Base-by-base conservation (phyloP, 805 yeast species). In the Cyberlindnera misumaiensis region DNA sequence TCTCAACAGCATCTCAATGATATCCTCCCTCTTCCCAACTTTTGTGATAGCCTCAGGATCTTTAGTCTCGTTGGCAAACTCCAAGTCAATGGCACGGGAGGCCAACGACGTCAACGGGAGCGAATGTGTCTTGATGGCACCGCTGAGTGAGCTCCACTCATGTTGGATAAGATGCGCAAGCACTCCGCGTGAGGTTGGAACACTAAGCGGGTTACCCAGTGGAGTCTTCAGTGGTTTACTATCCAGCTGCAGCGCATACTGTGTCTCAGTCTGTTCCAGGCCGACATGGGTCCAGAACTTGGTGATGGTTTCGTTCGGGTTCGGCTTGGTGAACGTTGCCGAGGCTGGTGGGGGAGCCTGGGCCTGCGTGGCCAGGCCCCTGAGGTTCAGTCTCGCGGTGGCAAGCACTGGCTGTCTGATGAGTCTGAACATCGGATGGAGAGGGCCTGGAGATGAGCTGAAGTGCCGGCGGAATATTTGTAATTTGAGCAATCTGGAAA, bases 41-140 rank as follows among this genome's bases (percentile, higher is more conserved):
- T 83, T 82, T 31, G 80, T 74, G 12, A 68, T 58, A 36, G 71
- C 56, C 35, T 75, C 80, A 15, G 64, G 67, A 43, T 70, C 68
- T 4, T 63, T 62, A 2, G 62, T 58, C 0, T 44, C 45, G 25
- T 66, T 58, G 3, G 71, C 66, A 11, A 55, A 51, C 18, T 67
- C 60, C 48, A 93, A 64, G 58, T 93, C 99, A 34, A 93, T 76
- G 12, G 95, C 85, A 46, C 98, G 71, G 1, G 97, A 79, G 4
- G 83, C 80, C 38, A 93, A 63, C 0, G 96, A 85, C 0, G 98
- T 93, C 43, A 93, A 63, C 1, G 97, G 97, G 31, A 93, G 69
- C 28, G 83, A 65, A 54, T 83, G 85, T 13, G 88, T 81, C 58
- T 82, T 83, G 51, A 89, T 75, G 34, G 74, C 66, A 44, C 80